Evolutionary conservation across 2,329 filamentous ascomycete species (phyloP), one percentile per base, ranked within the genome.

Genomic region (Trichoderma afroharzianum): DNA sequence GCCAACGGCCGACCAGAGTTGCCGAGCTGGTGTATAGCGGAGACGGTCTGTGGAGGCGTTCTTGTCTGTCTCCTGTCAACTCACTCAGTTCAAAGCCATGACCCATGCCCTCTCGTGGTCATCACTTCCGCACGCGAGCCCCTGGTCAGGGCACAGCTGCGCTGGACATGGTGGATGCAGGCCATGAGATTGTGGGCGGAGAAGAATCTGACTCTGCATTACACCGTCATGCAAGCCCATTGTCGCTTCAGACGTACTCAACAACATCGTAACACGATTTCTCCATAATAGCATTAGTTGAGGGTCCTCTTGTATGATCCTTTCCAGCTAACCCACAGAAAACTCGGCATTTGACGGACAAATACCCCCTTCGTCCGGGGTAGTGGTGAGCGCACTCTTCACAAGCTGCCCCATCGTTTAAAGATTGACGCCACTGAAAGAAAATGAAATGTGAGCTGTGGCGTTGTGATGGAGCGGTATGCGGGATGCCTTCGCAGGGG

Each of bases 41-140:
- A 53, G 50, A 30, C 39, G 30, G 21, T 32, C 26, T 61, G 69
- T 53, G 55, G 69, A 67, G 53, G 62, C 53, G 53, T 36, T 58
- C 21, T 26, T 39, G 53, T 58, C 24, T 39, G 53, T 58, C 69
- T 66, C 62, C 53, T 43, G 62, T 71, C 68, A 70, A 64, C 47
- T 64, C 61, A 57, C 47, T 55, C 67, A 30, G 32, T 39, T 47
- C 55, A 39, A 57, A 50, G 43, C 15, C 30, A n/a, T 61, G 63
- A 71, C 26, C 69, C 69, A 39, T 62, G 63, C 39, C 53, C 55
- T 39, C 63, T 15, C 14, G 59, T 15, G 43, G 36, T 28, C 39
- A 39, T 47, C 36, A 24, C 21, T 59, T 24, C 36, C 28, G 50
- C 30, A 39, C 14, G 28, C 15, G 28, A 14, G n/a, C 15, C n/a